Percentiles rank a stretch among this genome's conserved stretches.
These are phyloP conservation scores for Physcomitrellopsis africana DNA, from an alignment of 225 moss, liverwort and hornwort species.

Conservation along the genomic window DNA sequence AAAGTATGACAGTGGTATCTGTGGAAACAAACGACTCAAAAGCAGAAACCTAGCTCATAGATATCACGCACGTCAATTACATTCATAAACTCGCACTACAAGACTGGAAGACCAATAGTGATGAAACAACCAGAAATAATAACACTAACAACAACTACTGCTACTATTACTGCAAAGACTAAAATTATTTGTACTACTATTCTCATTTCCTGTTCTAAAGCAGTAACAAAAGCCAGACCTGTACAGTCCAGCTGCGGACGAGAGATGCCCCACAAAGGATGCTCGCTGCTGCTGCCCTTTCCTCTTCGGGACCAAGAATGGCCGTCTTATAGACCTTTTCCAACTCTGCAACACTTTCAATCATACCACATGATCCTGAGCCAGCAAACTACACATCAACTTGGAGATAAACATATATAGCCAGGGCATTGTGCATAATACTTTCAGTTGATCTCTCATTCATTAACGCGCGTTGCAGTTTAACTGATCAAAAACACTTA, in stretches of 20 bases:
- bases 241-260: slow-evolving; percentile 89
- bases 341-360: slow-evolving; percentile 81
- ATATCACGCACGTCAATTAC: background rate
- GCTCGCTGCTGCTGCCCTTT: slow-evolving; percentile 86
- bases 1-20: slow-evolving; percentile 12
- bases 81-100: slow-evolving; percentile 14
- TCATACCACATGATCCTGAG: slow-evolving; percentile 31
- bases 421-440: slow-evolving; percentile 13
- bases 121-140: background rate
- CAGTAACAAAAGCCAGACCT: slow-evolving; percentile 49
- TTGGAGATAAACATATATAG: background rate
- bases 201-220: background rate
- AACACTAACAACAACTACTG: no score
- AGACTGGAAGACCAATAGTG: background rate
- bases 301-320: slow-evolving; percentile 86
- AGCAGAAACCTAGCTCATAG: background rate
- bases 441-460: slow-evolving; percentile 11
- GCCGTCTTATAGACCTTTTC: slow-evolving; percentile 88
- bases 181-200: no score
- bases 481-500: slow-evolving; percentile 10
- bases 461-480: slow-evolving; percentile 10
- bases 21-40: background rate
- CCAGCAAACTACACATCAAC: slow-evolving; percentile 21
- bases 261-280: slow-evolving; percentile 95
- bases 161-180: no score